Percentiles rank a stretch among this genome's conserved stretches.
These are phyloP conservation scores for Diutina neorugosa DNA, from an alignment of 1,139 yeast genomes.

Conservation along the genomic window DNA sequence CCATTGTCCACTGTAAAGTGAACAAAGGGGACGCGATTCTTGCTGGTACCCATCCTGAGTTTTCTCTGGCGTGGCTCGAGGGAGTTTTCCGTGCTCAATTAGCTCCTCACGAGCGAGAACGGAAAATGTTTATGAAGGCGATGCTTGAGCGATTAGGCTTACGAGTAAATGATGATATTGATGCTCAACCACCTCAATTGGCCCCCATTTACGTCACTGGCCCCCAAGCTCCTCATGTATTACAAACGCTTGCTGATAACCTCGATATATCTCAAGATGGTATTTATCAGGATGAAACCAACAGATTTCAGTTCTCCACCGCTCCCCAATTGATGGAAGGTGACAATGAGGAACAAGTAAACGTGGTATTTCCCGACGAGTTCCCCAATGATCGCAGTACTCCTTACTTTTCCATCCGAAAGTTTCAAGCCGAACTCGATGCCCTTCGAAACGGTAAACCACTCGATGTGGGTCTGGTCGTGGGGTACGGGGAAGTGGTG, in stretches of 20 bases:
- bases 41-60: slow-evolving; percentile 91
- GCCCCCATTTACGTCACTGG: slow-evolving; percentile 43
- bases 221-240: not conserved
- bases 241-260: not conserved
- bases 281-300: not conserved
- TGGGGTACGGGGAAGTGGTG: slow-evolving; percentile 78
- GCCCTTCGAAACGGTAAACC: slow-evolving; percentile 13
- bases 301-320: not conserved
- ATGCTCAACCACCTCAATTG: slow-evolving; percentile 45
- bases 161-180: slow-evolving; percentile 42
- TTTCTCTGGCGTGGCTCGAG: slow-evolving; percentile 42
- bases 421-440: slow-evolving; percentile 40
- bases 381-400: slow-evolving; percentile 25
- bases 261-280: not conserved
- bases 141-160: slow-evolving; percentile 53
- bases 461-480: slow-evolving; percentile 38
- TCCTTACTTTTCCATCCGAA: slow-evolving; percentile 57
- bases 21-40: slow-evolving; percentile 72
- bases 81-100: slow-evolving; percentile 18
- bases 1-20: slow-evolving; percentile 51
- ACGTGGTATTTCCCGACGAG: not conserved
- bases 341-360: not conserved
- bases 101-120: slow-evolving; percentile 30
- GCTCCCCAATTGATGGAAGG: not conserved
- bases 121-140: slow-evolving; percentile 45